Conservation (phyloP, 176 grass and related monocot species). For the Carex littledalei region DNA sequence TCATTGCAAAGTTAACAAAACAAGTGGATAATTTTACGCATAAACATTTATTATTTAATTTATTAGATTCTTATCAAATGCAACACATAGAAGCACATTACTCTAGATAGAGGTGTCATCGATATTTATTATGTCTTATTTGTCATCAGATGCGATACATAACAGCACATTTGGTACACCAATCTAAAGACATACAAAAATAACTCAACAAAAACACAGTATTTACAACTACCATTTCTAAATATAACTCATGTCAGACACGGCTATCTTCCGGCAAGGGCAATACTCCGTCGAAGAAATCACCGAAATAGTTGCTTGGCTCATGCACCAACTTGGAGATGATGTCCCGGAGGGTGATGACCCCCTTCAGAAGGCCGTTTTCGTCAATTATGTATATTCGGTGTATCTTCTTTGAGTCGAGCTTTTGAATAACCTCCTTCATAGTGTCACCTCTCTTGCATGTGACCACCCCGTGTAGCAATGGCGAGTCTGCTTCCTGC, state of each 20-base stretch:
- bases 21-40: background rate
- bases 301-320: conserved; percentile 79
- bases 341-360: conserved; percentile 91
- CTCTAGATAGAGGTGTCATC: background rate
- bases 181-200: background rate
- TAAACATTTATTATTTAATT: background rate
- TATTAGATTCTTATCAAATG: background rate
- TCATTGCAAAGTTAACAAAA: background rate
- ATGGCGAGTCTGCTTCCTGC: conserved; percentile 54
- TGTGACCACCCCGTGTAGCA: conserved; percentile 49
- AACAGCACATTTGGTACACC: background rate
- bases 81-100: background rate
- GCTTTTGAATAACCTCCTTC: conserved; percentile 75
- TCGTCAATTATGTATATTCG: conserved; percentile 67
- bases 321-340: conserved; percentile 97
- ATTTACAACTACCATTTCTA: background rate
- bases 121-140: background rate
- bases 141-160: background rate
- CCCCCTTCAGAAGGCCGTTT: conserved; percentile 48
- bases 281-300: conserved; percentile 91
- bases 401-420: conserved; percentile 80
- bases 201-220: conserved; percentile 5
- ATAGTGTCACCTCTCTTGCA: conserved; percentile 55
- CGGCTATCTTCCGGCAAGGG: conserved; percentile 69
- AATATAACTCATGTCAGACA: conserved; percentile 36